phyloP scores from a whole-genome alignment of 2,329 filamentous ascomycete genomes.

The Aquanectria penicillioides region DNA sequence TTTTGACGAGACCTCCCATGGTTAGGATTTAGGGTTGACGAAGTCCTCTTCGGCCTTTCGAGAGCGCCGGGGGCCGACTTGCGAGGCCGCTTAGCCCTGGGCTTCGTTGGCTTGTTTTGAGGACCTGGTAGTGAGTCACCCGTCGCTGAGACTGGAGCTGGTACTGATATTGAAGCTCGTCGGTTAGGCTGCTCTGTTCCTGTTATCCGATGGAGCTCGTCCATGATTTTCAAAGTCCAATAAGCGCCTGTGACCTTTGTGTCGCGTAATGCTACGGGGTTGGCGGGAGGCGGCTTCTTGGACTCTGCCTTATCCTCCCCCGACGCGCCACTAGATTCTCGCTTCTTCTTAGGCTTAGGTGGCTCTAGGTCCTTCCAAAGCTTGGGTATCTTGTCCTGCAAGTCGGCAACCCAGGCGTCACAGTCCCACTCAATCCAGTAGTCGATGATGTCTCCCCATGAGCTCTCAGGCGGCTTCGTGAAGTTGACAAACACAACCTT shows the following conservation, averaged over 20 bases:
- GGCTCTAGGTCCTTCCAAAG: constrained; percentile 66
- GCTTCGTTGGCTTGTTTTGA: constrained; percentile 27
- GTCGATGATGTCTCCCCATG: constrained; percentile 78
- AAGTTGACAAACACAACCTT: constrained; percentile 79
- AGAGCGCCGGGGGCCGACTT: constrained; percentile 53
- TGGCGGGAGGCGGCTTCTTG: constrained; percentile 47
- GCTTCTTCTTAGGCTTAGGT: constrained; percentile 52
- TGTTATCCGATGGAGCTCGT: constrained; percentile 51
- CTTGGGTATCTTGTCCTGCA: constrained; percentile 67
- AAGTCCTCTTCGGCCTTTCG: constrained; percentile 41
- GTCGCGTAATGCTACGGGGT: constrained; percentile 57
- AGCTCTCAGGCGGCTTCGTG: constrained; percentile 76
- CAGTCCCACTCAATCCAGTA: constrained; percentile 82
- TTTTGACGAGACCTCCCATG: constrained; percentile 46
- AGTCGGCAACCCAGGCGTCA: constrained; percentile 75
- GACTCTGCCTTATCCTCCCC: constrained; percentile 42
- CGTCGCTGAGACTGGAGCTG: constrained; percentile 7
- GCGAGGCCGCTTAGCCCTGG: constrained; percentile 47
- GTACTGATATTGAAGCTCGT: constrained; percentile 29
- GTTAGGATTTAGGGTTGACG: constrained; percentile 50
- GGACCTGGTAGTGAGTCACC: constrained; percentile 8
- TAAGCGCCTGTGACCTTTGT: constrained; percentile 58
- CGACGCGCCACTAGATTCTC: constrained; percentile 40
- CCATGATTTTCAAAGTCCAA: constrained; percentile 54
- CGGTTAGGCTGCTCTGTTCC: constrained; percentile 32